Conservation (phyloP, 2,329 filamentous ascomycete species). For the Beauveria caledonica region DNA sequence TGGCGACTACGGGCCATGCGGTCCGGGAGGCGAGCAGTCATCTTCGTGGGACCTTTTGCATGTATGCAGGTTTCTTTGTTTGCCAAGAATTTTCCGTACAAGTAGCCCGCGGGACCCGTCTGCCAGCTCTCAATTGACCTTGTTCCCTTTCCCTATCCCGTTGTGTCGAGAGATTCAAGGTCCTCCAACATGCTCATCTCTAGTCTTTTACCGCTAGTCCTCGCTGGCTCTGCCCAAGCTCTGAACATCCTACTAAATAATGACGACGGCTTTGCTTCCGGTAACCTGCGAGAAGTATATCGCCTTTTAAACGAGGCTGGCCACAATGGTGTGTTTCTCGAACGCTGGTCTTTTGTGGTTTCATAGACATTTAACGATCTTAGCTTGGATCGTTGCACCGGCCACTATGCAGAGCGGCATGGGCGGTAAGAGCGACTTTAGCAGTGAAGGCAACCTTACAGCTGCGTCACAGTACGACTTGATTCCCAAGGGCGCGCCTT, state of each 20-base stretch:
- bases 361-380: background rate
- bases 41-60: slow-evolving; percentile 2
- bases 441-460: slow-evolving; percentile 21
- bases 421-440: slow-evolving; percentile 22
- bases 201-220: background rate
- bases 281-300: slow-evolving; percentile 22
- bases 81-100: slow-evolving; percentile 1
- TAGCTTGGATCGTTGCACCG: slow-evolving; percentile 25
- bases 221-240: slow-evolving; percentile 13
- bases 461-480: slow-evolving; percentile 20
- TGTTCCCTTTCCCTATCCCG: background rate
- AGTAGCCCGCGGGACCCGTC: background rate
- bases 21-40: background rate
- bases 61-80: background rate
- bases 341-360: fast-evolving
- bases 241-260: slow-evolving; percentile 25
- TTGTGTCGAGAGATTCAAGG: background rate
- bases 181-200: background rate
- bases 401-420: slow-evolving; percentile 23
- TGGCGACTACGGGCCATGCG: background rate
- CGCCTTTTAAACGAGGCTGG: slow-evolving; percentile 22
- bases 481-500: slow-evolving; percentile 22
- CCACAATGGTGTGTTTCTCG: slow-evolving; percentile 18
- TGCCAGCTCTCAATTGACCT: background rate
- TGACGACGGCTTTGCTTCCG: slow-evolving; percentile 24